Evolutionary conservation across 345 rosid genomes (phyloP).

Genomic region (Eucalyptus erythrocorys): DNA sequence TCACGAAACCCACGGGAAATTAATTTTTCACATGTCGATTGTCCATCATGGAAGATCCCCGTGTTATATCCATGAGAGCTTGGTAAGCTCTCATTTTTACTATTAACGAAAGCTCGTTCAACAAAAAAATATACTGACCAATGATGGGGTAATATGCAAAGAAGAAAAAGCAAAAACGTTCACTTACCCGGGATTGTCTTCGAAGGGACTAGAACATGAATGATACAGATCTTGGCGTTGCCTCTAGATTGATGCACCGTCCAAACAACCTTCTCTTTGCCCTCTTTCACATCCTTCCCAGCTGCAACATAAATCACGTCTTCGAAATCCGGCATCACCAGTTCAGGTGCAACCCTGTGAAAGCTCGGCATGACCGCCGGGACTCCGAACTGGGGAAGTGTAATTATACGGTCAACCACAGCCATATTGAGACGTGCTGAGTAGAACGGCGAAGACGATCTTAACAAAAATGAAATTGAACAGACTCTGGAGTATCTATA

Average conservation of each 20-base stretch:
- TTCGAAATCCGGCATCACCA: conserved; percentile 30
- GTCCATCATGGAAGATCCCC: background rate
- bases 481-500: background rate
- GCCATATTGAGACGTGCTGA: background rate
- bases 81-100: background rate
- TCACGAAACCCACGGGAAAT: background rate
- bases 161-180: background rate
- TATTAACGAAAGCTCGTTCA: background rate
- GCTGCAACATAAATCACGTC: conserved; percentile 66
- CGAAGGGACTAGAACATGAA: background rate
- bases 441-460: background rate
- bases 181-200: background rate
- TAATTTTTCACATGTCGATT: background rate
- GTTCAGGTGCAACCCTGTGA: conserved; percentile 12
- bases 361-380: conserved; percentile 19
- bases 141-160: background rate
- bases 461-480: background rate
- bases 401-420: background rate
- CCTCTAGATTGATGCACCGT: conserved; percentile 63
- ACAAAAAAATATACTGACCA: background rate
- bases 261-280: conserved; percentile 45
- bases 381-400: conserved; percentile 7
- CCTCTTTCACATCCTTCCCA: conserved; percentile 38
- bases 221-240: conserved; percentile 3
- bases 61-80: background rate